Conservation (phyloP, 164 flowering plant genomes). For the Euptelea pleiosperma region DNA sequence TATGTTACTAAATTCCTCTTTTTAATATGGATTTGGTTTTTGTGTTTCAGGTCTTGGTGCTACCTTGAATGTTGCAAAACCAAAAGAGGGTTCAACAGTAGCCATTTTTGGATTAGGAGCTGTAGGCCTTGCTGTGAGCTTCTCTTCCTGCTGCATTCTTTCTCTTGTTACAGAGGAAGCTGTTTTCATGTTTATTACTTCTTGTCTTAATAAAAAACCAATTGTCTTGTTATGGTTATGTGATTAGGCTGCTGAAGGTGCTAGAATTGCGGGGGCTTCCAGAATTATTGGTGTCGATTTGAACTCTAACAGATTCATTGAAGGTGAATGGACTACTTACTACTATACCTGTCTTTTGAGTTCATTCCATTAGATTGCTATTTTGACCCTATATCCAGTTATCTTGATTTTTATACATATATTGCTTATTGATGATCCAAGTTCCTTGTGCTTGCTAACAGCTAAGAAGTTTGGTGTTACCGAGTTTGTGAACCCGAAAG, state of each 20-base stretch:
- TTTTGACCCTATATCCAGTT: background rate
- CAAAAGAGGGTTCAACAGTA: slow-evolving; percentile 49
- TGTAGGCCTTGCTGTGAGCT: slow-evolving; percentile 76
- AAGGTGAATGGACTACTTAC: slow-evolving; percentile 32
- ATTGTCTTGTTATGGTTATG: too few species aligned
- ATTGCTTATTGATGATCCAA: background rate
- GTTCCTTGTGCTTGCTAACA: slow-evolving; percentile 11
- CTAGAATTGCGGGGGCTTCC: slow-evolving; percentile 69
- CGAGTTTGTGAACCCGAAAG: slow-evolving; percentile 52
- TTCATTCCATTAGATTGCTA: too few species aligned
- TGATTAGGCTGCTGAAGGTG: slow-evolving; percentile 74
- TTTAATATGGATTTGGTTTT: background rate
- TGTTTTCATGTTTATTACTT: background rate
- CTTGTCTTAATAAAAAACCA: too few species aligned
- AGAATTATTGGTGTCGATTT: slow-evolving; percentile 83
- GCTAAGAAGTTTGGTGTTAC: slow-evolving; percentile 57
- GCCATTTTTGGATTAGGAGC: slow-evolving; percentile 83
- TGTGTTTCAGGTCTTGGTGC: slow-evolving; percentile 61
- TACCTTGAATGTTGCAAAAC: slow-evolving; percentile 80
- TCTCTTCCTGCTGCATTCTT: background rate
- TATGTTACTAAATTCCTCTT: background rate
- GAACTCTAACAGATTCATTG: slow-evolving; percentile 49
- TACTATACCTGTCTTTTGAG: background rate
- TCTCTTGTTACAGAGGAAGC: background rate
- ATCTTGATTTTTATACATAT: background rate